Evolutionary conservation across 2,329 filamentous ascomycete genomes (phyloP).

Genomic region (Fusarium xyrophilum): DNA sequence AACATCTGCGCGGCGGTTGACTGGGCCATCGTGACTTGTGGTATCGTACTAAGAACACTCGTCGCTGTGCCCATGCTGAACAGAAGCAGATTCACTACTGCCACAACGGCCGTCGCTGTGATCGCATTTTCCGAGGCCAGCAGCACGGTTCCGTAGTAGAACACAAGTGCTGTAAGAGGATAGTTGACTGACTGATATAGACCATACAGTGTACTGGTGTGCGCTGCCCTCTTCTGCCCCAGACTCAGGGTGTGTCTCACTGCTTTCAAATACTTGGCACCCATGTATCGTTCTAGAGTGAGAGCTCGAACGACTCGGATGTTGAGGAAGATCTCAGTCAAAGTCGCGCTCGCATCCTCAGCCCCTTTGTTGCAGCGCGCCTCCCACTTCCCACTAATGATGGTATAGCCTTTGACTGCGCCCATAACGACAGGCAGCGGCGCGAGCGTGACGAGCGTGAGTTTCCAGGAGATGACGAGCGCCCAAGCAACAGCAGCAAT

Average conservation of each 20-base stretch:
- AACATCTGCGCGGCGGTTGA: slow-evolving; percentile 77
- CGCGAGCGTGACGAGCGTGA: slow-evolving; percentile 78
- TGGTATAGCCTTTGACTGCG: slow-evolving; percentile 70
- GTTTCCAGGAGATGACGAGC: slow-evolving; percentile 75
- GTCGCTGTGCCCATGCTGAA: slow-evolving; percentile 79
- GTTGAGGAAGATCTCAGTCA: slow-evolving; percentile 78
- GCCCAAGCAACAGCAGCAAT: slow-evolving; percentile 76
- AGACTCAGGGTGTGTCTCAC: slow-evolving; percentile 61
- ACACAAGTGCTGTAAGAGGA: slow-evolving; percentile 78
- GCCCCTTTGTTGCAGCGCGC: slow-evolving; percentile 68
- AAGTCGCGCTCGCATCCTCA: slow-evolving; percentile 60
- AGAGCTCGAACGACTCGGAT: slow-evolving; percentile 80
- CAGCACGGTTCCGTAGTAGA: slow-evolving; percentile 79
- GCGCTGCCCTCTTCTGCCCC: slow-evolving; percentile 70
- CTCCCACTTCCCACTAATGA: slow-evolving; percentile 76
- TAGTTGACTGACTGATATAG: slow-evolving; percentile 75
- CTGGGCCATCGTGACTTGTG: slow-evolving; percentile 78
- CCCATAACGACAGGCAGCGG: slow-evolving; percentile 71
- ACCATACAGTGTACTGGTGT: slow-evolving; percentile 76
- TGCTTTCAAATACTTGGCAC: slow-evolving; percentile 64
- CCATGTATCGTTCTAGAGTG: slow-evolving; percentile 76
- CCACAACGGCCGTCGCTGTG: slow-evolving; percentile 67
- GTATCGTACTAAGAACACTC: slow-evolving; percentile 74
- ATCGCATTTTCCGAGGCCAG: slow-evolving; percentile 56
- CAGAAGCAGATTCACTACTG: slow-evolving; percentile 82